phyloP scores from a whole-genome alignment of 2,329 filamentous ascomycete genomes.

The Pseudogymnoascus sp. region DNA sequence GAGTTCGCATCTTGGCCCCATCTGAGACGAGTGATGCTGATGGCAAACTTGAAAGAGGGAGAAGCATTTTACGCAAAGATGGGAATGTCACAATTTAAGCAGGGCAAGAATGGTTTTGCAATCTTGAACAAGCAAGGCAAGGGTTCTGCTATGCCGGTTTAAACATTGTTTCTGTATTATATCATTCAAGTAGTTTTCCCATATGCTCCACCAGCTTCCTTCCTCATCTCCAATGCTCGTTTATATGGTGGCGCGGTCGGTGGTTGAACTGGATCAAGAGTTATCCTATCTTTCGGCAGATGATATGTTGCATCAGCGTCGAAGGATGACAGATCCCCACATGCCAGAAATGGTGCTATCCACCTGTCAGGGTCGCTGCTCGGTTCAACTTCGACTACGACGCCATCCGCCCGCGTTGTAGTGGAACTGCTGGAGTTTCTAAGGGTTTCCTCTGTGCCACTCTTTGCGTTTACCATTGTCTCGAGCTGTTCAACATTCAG shows the following conservation, averaged over 20 bases:
- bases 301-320: constrained; percentile 94
- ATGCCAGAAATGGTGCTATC: constrained; percentile 96
- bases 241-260: constrained; percentile 95
- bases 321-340: constrained; percentile 87
- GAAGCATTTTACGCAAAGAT: constrained; percentile 24
- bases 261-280: constrained; percentile 85
- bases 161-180: neutral
- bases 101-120: constrained; percentile 14
- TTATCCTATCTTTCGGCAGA: constrained; percentile 76
- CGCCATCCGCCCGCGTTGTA: constrained; percentile 17
- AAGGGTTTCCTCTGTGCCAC: constrained; percentile 34
- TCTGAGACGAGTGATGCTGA: constrained; percentile 50
- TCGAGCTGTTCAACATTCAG: constrained; percentile 54
- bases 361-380: constrained; percentile 50
- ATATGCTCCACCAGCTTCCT: constrained; percentile 60
- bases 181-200: constrained; percentile 21
- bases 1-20: constrained; percentile 46
- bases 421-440: constrained; percentile 21
- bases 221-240: constrained; percentile 75
- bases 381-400: constrained; percentile 22
- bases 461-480: constrained; percentile 39
- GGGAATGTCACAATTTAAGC: constrained; percentile 18
- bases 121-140: constrained; percentile 11
- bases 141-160: neutral
- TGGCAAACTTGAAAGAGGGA: constrained; percentile 12